Conservation (phyloP, 495 filamentous ascomycete species). For the Podospora tetraspora region DNA sequence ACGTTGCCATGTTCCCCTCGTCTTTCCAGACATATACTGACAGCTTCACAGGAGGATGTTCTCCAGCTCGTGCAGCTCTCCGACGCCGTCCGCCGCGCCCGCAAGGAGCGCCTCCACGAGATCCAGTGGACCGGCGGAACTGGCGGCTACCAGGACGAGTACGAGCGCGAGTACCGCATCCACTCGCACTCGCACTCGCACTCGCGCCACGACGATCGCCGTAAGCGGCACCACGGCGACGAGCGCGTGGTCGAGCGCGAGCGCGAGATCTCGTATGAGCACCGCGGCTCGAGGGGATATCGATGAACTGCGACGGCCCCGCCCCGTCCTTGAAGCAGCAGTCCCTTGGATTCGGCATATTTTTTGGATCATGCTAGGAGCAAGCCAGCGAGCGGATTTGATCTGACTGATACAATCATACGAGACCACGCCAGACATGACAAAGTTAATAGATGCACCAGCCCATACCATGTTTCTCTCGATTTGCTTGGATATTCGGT, state of each 20-base stretch:
- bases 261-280: conserved; percentile 52
- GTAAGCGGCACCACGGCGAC: conserved; percentile 37
- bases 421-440: not conserved
- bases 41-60: conserved; percentile 69
- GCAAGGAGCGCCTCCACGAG: conserved; percentile 71
- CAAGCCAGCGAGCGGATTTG: not conserved
- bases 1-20: conserved; percentile 35
- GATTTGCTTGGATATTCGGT: not conserved
- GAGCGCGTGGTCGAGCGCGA: conserved; percentile 49
- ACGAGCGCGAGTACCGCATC: conserved; percentile 48
- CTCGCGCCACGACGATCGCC: conserved; percentile 22
- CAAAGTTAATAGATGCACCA: not conserved
- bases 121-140: conserved; percentile 62
- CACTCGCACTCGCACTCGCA: conserved; percentile 25
- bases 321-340: not conserved
- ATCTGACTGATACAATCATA: not conserved
- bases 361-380: not conserved
- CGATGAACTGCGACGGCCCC: conserved; percentile 8
- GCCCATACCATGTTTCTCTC: not conserved
- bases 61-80: conserved; percentile 74
- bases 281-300: conserved; percentile 32
- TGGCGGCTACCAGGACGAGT: conserved; percentile 55
- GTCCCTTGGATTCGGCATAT: not conserved
- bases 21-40: conserved; percentile 18
- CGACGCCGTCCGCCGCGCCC: conserved; percentile 71